A percentile compares a stretch with the other conserved stretches of the same genome.
Evolutionary conservation across 2,329 filamentous ascomycete genomes (phyloP).

Genomic region (Claviceps sp.): DNA sequence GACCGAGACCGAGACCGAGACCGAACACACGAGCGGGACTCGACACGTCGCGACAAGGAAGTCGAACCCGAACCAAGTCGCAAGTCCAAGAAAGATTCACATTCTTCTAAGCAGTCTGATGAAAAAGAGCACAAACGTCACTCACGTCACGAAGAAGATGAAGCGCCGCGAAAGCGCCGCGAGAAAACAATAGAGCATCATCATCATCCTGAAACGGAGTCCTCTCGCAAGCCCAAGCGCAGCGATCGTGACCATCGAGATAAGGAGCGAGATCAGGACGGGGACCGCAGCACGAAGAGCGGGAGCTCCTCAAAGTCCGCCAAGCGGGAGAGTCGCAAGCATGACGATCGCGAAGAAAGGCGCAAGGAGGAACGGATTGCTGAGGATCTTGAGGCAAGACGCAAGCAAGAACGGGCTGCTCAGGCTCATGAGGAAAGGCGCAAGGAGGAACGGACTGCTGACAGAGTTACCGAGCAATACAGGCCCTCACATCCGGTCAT

Average conservation of each 20-base stretch:
- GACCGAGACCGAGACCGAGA: conserved; percentile 12
- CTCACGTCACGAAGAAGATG: conserved; percentile 20
- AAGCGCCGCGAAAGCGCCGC: conserved; percentile 15
- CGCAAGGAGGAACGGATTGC: conserved; percentile 9
- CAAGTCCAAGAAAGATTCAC: conserved; percentile 18
- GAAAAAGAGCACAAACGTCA: conserved; percentile 17
- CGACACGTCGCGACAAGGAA: conserved; percentile 13
- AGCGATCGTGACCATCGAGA: conserved; percentile 14
- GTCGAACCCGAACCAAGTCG: conserved; percentile 6
- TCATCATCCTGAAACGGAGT: conserved; percentile 11
- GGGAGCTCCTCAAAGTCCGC: conserved; percentile 12
- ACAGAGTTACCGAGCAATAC: conserved; percentile 6
- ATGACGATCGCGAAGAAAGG: conserved; percentile 14
- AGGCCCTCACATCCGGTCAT: conserved; percentile 13
- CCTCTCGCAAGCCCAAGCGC: conserved; percentile 10
- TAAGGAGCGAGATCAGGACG: conserved; percentile 14
- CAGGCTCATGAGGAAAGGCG: conserved; percentile 9
- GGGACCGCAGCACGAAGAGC: conserved; percentile 16
- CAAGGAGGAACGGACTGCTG: conserved; percentile 15
- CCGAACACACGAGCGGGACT: conserved; percentile 11
- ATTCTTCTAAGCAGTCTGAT: conserved; percentile 16
- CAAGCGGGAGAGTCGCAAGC: conserved; percentile 12
- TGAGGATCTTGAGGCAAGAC: conserved; percentile 12
- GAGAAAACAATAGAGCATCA: conserved; percentile 13
- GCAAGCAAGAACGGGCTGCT: neutral